Evolutionary conservation across 1,284 basidiomycete species (phyloP), one percentile per base, ranked within the genome.

Genomic region (Dichomitus squalens): DNA sequence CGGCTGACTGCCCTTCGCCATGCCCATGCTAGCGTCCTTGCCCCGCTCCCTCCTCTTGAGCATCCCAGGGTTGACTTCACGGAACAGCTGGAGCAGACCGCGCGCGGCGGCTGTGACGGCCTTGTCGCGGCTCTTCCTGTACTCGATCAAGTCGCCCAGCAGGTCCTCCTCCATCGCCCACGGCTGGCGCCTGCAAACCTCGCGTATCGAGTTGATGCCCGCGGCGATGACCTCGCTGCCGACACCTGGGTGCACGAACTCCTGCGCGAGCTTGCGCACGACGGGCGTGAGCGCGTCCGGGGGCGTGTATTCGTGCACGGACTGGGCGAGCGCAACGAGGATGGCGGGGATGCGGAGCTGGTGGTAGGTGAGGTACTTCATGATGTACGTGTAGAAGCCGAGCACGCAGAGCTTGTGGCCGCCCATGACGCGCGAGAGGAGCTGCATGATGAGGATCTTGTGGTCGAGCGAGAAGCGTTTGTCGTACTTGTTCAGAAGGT

Each of bases 231-330:
- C 95, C 73, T 99, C 96, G 61, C 88, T 84, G 3, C 94, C 93
- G 4, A 99, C 97, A 59, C 97, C 97, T 0, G 96, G 96, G 73
- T 99, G 96, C 2, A 99, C 92, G 67, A 99, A 99, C 69, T 98
- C 95, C 67, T 93, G 88, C 0, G 96, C 93, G 53, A 99, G 77
- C 76, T 99, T 99, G 57, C 86, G 85, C 49, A 99, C 80, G 41
- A 96, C 90, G 2, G 97, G 96, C 2, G 87, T 88, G 12, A 99
- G 79, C 3, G 87, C 92, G 70, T 98, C 96, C 0, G 97, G 96
- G 2, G 96, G 96, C 0, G 96, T 98, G 54, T 97, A 84, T 48
- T 96, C 93, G 73, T 99, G 97, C 1, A 96, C 93, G 14, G 94
- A 96, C 72, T 98, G 95, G 16, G 96, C 96, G 57, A 99, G 87